Evolutionary conservation across 1,284 basidiomycete species (phyloP), one percentile per base, ranked within the genome.

Genomic region (Cutaneotrichosporon cutaneum): DNA sequence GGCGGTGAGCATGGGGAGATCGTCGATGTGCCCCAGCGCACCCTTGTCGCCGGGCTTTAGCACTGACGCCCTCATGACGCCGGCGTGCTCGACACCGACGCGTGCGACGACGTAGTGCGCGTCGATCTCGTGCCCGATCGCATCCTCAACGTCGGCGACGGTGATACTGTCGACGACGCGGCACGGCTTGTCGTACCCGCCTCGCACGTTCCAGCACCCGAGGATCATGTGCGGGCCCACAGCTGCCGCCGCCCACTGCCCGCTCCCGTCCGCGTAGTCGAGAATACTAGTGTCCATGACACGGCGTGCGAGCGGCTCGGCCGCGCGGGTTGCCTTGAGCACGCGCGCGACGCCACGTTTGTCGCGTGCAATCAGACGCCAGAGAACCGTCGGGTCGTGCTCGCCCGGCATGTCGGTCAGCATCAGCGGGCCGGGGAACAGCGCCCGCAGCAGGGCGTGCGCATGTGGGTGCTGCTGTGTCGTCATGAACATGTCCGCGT

Each of bases 401-500:
- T 52, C 65, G 32, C 13, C 66, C 3, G 66, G 65, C n/a, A 67
- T 68, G 53, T 76, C 75, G 18, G 71, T 69, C 8, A 76, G 56
- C 2, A 76, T 57, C 13, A 69, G 54, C 11, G 73, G 73, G 11
- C 75, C 75, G 2, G 72, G 69, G 27, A 63, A 64, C 42, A 75
- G 32, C 3, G 63, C 62, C 11, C 75, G 64, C 11, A 76, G 64
- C 3, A 75, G 56, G 3, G 70, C 75, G 35, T 76, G 73, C 18
- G 70, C 67, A 4, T 56, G 47, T 2, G 72, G 71, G 47, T 58
- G 59, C 32, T 57, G 59, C 24, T 65, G 61, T 7, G 56, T 47
- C 0, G 71, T 67, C 45, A 72, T 69, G 60, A 74, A 74, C 74
- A 76, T 74, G 68, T 76, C 74, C 35, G 68, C 71, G 59, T 76